Evolutionary conservation across 169 alveolate species (phyloP).

Genomic region (Cryptosporidium xiaoi): DNA sequence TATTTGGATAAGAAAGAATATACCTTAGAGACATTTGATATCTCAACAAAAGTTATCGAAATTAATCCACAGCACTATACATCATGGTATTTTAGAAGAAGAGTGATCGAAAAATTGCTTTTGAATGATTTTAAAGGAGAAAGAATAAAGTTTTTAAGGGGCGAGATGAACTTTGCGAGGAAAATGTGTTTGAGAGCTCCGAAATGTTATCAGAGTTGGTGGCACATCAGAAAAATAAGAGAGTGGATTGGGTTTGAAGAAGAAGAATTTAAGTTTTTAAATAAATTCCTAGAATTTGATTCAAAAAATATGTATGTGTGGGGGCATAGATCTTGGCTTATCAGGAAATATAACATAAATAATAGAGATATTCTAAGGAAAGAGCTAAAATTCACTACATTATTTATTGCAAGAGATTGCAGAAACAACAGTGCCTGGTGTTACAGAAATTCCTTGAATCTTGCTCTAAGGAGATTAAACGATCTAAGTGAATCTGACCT

Average conservation of each 20-base stretch:
- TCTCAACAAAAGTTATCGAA: conserved; percentile 45
- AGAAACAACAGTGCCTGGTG: conserved; percentile 74
- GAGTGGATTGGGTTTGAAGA: conserved; percentile 56
- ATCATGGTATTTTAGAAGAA: conserved; percentile 62
- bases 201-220: conserved; percentile 66
- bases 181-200: conserved; percentile 29
- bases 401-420: conserved; percentile 30
- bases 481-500: conserved; percentile 7
- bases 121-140: not conserved
- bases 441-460: conserved; percentile 33
- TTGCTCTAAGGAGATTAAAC: not conserved
- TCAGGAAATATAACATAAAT: conserved; percentile 1
- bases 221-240: conserved; percentile 52
- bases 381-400: conserved; percentile 28
- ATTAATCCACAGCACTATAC: conserved; percentile 66
- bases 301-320: conserved; percentile 66
- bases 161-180: conserved; percentile 27
- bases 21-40: not conserved
- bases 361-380: not conserved
- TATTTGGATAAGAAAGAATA: conserved; percentile 18
- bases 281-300: conserved; percentile 2
- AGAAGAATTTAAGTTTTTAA: conserved; percentile 31
- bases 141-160: not conserved
- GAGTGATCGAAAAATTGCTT: not conserved
- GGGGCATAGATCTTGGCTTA: conserved; percentile 67